phyloP scores from a whole-genome alignment of 2,329 filamentous ascomycete genomes.

The Talaromyces pinophilus region DNA sequence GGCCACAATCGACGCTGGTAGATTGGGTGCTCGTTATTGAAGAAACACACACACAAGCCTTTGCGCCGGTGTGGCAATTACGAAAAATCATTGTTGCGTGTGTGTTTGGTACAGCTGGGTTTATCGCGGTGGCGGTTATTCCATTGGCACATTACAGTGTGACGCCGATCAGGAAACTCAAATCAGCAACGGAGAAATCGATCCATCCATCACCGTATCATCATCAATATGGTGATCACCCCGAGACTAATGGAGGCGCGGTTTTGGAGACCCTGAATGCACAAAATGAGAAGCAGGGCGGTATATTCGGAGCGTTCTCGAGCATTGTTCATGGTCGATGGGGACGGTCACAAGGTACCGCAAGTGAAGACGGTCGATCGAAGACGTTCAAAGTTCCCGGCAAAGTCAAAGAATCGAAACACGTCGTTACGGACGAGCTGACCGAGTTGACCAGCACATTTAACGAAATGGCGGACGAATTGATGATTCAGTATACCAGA shows the following conservation, averaged over 20 bases:
- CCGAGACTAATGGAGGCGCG: neutral
- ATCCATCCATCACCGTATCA: conserved; percentile 58
- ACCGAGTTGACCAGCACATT: conserved; percentile 83
- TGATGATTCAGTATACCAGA: conserved; percentile 80
- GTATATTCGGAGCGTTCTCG: conserved; percentile 4
- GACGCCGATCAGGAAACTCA: conserved; percentile 73
- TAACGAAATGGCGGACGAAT: conserved; percentile 91
- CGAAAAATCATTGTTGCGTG: conserved; percentile 79
- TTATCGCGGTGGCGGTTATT: conserved; percentile 70
- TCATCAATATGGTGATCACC: conserved; percentile 21
- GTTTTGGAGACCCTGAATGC: conserved; percentile 6
- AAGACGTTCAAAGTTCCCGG: conserved; percentile 74
- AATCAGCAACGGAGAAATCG: conserved; percentile 72
- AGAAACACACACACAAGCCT: conserved; percentile 72
- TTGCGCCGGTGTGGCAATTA: conserved; percentile 71
- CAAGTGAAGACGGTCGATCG: conserved; percentile 17
- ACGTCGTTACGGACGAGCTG: conserved; percentile 77
- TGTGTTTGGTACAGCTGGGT: conserved; percentile 77
- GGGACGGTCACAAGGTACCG: conserved; percentile 8
- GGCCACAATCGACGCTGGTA: conserved; percentile 66
- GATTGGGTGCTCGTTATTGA: conserved; percentile 85
- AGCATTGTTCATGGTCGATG: conserved; percentile 11
- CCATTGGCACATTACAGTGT: conserved; percentile 82
- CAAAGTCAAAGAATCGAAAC: conserved; percentile 74
- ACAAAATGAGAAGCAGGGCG: neutral